Evolutionary conservation across 139 green algal genomes (phyloP).

Genomic region (Chlorella sp.): DNA sequence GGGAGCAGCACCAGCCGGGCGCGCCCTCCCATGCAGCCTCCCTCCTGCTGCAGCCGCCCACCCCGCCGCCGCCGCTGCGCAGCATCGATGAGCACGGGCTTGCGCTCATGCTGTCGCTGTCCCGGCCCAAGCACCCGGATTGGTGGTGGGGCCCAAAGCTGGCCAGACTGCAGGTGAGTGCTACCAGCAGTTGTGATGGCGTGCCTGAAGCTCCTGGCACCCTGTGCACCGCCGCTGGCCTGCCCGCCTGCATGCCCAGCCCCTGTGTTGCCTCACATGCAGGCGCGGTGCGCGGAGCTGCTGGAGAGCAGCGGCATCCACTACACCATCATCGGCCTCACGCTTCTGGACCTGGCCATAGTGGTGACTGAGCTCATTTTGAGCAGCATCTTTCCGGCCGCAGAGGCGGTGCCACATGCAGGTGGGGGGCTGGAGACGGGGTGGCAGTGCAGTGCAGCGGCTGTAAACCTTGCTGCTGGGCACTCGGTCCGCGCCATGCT

Average conservation of each 20-base stretch:
- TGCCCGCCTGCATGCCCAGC: too few relatives aligned
- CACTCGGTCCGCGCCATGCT: too few relatives aligned
- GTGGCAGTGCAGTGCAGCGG: background rate
- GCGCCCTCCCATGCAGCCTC: conserved; percentile 9
- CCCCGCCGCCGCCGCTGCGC: background rate
- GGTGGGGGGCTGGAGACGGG: background rate
- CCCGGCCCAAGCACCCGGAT: background rate
- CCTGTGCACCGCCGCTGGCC: too few relatives aligned
- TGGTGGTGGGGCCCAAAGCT: background rate
- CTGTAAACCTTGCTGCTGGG: background rate
- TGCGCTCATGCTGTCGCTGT: background rate
- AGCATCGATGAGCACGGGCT: background rate
- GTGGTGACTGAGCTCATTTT: conserved; percentile 40
- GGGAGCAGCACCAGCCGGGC: background rate
- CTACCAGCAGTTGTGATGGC: too few relatives aligned
- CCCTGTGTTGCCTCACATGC: too few relatives aligned
- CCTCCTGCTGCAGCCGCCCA: background rate
- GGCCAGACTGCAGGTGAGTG: background rate
- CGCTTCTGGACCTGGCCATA: conserved; percentile 34
- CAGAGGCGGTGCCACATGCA: conserved; percentile 10
- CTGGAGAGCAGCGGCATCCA: conserved; percentile 27
- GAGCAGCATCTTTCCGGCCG: conserved; percentile 2
- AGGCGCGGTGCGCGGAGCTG: background rate
- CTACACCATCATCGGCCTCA: conserved; percentile 22
- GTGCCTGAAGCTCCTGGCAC: too few relatives aligned